Conservation (phyloP, 2,329 filamentous ascomycete species). For the Monascus ruber region DNA sequence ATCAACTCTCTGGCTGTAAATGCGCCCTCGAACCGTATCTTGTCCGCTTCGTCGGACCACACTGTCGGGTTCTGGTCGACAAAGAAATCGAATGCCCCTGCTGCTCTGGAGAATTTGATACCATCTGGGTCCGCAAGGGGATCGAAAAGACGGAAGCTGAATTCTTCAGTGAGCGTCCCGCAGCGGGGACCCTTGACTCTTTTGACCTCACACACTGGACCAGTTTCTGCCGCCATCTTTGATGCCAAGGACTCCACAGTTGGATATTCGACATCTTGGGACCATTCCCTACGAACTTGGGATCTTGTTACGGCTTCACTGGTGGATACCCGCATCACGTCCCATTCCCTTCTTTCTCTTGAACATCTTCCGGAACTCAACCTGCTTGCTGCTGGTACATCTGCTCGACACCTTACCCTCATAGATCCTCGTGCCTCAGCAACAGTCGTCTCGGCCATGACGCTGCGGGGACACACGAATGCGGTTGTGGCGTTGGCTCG, state of each 20-base stretch:
- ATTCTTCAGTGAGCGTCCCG: constrained; percentile 44
- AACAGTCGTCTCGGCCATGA: constrained; percentile 69
- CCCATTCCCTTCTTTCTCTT: constrained; percentile 71
- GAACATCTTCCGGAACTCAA: constrained; percentile 57
- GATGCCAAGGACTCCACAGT: constrained; percentile 76
- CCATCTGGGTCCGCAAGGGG: constrained; percentile 51
- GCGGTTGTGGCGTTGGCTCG: constrained; percentile 48
- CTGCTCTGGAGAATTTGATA: constrained; percentile 58
- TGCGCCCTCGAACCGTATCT: constrained; percentile 59
- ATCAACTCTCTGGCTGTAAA: constrained; percentile 68
- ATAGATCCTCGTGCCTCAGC: constrained; percentile 77
- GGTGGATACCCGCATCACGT: constrained; percentile 72
- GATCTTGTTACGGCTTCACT: constrained; percentile 71
- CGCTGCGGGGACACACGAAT: constrained; percentile 81
- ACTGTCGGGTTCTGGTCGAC: constrained; percentile 81
- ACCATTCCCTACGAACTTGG: constrained; percentile 83
- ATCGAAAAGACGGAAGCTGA: constrained; percentile 67
- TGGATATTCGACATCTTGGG: constrained; percentile 81
- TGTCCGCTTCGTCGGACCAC: constrained; percentile 78
- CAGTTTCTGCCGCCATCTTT: constrained; percentile 72
- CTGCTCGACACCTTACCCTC: constrained; percentile 79
- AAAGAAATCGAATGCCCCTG: constrained; percentile 62
- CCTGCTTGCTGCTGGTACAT: constrained; percentile 63
- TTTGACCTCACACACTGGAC: constrained; percentile 58
- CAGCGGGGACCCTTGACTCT: constrained; percentile 71